These are phyloP conservation scores for Osmozyma mogii DNA, from an alignment of 805 yeast species.

Conservation along the genomic window DNA sequence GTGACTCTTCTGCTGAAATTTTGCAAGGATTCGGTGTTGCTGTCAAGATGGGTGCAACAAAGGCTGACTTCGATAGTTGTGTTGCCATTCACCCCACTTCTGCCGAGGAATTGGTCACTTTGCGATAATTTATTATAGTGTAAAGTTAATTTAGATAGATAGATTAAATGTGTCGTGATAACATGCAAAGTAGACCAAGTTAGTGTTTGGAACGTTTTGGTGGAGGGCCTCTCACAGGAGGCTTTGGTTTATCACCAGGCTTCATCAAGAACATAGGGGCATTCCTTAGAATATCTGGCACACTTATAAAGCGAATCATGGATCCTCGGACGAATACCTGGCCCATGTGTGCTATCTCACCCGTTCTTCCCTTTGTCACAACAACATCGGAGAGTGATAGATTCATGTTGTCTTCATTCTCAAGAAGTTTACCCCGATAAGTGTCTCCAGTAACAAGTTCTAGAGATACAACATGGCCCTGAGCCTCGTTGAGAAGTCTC, in stretches of 20 bases:
- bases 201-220: no score
- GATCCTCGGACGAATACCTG: slow-evolving; percentile 91
- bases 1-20: slow-evolving; percentile 86
- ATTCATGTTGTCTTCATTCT: slow-evolving; percentile 92
- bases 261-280: slow-evolving; percentile 80
- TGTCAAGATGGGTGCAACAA: slow-evolving; percentile 97
- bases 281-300: slow-evolving; percentile 81
- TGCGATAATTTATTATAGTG: slow-evolving; percentile 28
- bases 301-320: slow-evolving; percentile 70
- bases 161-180: no score
- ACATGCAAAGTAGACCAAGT: no score
- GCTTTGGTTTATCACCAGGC: slow-evolving; percentile 41
- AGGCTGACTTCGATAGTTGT: slow-evolving; percentile 87
- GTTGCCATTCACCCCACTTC: slow-evolving; percentile 99
- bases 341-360: slow-evolving; percentile 66
- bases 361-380: slow-evolving; percentile 60
- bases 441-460: slow-evolving; percentile 82
- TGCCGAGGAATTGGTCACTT: slow-evolving; percentile 95
- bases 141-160: background rate
- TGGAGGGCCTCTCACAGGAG: no score
- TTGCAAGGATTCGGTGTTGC: slow-evolving; percentile 99
- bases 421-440: slow-evolving; percentile 79
- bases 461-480: slow-evolving; percentile 78
- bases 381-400: slow-evolving; percentile 76
- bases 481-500: slow-evolving; percentile 77